phyloP scores from a whole-genome alignment of 495 filamentous ascomycete species.

The Penicillium angulare region DNA sequence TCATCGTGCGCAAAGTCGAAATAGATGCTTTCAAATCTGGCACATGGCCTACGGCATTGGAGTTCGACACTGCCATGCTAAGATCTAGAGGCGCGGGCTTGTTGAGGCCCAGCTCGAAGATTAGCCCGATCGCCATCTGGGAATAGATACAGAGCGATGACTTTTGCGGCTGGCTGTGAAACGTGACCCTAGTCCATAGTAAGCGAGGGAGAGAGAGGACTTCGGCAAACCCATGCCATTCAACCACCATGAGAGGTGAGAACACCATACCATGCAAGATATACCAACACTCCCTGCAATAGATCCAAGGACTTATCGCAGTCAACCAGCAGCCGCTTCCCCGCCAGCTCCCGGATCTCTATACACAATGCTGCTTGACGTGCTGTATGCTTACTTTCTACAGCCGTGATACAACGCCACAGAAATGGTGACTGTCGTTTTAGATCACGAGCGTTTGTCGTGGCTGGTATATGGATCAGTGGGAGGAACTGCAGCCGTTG shows the following conservation, averaged over 20 bases:
- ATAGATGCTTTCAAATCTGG: background rate
- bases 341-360: background rate
- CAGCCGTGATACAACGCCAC: background rate
- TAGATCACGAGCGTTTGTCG: background rate
- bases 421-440: background rate
- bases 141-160: background rate
- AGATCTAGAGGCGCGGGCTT: background rate
- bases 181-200: background rate
- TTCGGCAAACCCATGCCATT: background rate
- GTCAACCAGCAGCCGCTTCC: background rate
- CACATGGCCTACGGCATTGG: background rate
- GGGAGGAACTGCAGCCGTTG: background rate
- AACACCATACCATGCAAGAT: background rate
- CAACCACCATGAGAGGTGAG: background rate
- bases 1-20: background rate
- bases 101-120: background rate
- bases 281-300: background rate
- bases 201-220: background rate
- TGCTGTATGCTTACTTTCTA: background rate
- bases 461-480: background rate
- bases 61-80: background rate
- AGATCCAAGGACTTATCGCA: background rate
- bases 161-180: background rate
- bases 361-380: background rate
- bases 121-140: background rate